phyloP scores from a whole-genome alignment of 257 asterid species.

The Capsicum baccatum region DNA sequence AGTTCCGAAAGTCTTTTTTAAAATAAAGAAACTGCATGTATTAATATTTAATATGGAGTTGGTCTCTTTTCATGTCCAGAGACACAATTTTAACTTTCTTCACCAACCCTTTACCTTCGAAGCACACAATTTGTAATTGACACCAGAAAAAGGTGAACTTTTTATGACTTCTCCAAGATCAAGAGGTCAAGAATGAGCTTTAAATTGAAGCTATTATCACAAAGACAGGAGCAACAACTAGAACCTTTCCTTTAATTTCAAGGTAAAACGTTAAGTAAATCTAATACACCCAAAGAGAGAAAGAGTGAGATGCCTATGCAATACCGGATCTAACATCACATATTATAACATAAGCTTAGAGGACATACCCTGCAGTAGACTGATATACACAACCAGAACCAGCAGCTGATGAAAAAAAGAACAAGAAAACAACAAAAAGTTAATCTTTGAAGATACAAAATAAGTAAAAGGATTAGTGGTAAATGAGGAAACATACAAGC shows the following conservation, averaged over 20 bases:
- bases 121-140: not conserved
- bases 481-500: conserved; percentile 54
- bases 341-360: not conserved
- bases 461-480: not conserved
- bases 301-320: not conserved
- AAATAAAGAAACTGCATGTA: no score
- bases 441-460: not conserved
- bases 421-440: not conserved
- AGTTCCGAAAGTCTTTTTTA: no score
- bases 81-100: not conserved
- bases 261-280: not conserved
- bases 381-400: conserved; percentile 53
- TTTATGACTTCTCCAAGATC: not conserved
- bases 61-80: not conserved
- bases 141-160: not conserved
- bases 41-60: no score
- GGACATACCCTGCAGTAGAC: conserved; percentile 67
- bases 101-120: not conserved
- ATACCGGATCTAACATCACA: conserved; percentile 18
- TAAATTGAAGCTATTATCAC: not conserved
- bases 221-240: not conserved
- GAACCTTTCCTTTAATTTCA: not conserved
- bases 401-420: conserved; percentile 43
- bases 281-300: not conserved
- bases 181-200: not conserved